A percentile compares a stretch with the other conserved stretches of the same genome.
Evolutionary conservation across 176 grass and related monocot genomes (phyloP).

Genomic region (Pontederia crassipes): DNA sequence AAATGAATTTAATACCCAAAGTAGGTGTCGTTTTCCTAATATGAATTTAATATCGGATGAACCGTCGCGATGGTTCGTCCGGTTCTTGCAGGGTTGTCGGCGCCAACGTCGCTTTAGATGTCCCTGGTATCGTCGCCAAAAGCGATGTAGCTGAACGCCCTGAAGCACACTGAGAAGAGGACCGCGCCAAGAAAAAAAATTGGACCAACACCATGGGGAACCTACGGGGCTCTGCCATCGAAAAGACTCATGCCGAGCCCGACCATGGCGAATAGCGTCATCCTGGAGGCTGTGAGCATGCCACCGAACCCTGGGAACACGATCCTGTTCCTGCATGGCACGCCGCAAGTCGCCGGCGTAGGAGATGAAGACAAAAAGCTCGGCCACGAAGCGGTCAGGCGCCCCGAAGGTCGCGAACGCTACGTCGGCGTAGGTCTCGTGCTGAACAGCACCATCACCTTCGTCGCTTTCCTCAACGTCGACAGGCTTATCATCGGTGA

Average conservation of each 20-base stretch:
- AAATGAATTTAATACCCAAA: too few species aligned
- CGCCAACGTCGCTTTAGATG: too few species aligned
- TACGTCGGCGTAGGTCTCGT: slow-evolving; percentile 60
- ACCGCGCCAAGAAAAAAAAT: slow-evolving; percentile 55
- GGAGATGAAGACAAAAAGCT: slow-evolving; percentile 59
- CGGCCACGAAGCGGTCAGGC: slow-evolving; percentile 52
- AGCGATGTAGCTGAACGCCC: slow-evolving; percentile 77
- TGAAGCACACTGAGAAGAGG: slow-evolving; percentile 52
- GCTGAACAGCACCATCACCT: slow-evolving; percentile 15
- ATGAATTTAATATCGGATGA: too few species aligned
- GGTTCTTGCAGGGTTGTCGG: too few species aligned
- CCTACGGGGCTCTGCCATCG: slow-evolving; percentile 73
- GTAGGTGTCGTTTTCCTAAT: too few species aligned
- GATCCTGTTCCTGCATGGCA: slow-evolving; percentile 43
- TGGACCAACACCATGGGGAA: slow-evolving; percentile 61
- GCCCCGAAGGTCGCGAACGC: slow-evolving; percentile 58
- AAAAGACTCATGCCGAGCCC: slow-evolving; percentile 91
- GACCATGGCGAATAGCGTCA: slow-evolving; percentile 85
- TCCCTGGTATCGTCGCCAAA: slow-evolving; percentile 77
- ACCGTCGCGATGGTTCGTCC: too few species aligned
- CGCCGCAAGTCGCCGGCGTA: slow-evolving; percentile 58
- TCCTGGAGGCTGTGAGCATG: slow-evolving; percentile 46
- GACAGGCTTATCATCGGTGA: too few species aligned
- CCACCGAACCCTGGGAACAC: slow-evolving; percentile 63
- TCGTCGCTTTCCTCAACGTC: slow-evolving; percentile 28